Evolutionary conservation across 495 filamentous ascomycete genomes (phyloP), one percentile per base, ranked within the genome.

Genomic region (Xylaria grammica): DNA sequence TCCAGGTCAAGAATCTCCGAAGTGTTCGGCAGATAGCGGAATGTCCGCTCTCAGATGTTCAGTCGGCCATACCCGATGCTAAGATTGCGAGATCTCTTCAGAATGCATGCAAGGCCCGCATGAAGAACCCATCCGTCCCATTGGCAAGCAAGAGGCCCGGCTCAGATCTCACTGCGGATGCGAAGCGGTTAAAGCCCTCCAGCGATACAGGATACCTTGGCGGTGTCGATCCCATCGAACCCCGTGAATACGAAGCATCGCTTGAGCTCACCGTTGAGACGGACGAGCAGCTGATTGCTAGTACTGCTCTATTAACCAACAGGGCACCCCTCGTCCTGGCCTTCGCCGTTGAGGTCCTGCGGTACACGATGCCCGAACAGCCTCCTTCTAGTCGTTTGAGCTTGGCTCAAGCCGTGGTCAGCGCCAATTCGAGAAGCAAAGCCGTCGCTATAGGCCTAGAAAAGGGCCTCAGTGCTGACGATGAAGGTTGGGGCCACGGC

Each of bases 361-460:
- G 88, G 56, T 86, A 89, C 69, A 93, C 91, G 0, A 94, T 92
- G 88, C 90, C 91, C 0, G 87, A 89, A 63, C 92, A 96, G 71
- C 92, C 92, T 4, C 79, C 89, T n/a, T 93, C 90, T 5, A 92
- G 91, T 67, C 81, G 91, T 45, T 75, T 95, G 24, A 94, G 91
- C 71, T 77, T 96, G 24, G 90, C 84, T 0, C 91, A 94, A 71
- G 91, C 90, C 1, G 85, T 93, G 8, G 89, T 94, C 24, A 92
- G 91, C 70, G 85, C 86, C 38, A 93, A 93, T 67, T 90, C 87
- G 62, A 82, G 88, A 62, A 86, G 84, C 15, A 92, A 92, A 71
- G 92, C 91, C 27, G 82, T 89, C 44, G 91, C 82, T 73, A 65
- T 96, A 13, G 91, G 92, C 4, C 75, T 94, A 22, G 85, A 91